Base-by-base conservation (phyloP, 176 grass and related monocot genomes). In the Thinopyrum elongatum region DNA sequence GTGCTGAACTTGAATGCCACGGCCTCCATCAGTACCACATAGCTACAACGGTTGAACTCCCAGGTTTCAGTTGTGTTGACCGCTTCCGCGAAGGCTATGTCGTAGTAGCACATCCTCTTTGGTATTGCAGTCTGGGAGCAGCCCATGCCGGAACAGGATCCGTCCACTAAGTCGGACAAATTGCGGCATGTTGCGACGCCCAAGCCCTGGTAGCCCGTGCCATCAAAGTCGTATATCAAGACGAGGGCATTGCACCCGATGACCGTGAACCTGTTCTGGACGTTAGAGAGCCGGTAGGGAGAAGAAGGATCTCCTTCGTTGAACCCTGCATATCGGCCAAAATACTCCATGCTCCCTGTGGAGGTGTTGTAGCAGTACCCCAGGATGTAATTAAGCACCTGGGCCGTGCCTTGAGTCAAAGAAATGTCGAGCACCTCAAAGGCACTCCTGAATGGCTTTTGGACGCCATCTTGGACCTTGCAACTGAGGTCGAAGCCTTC, bases 251-350 rank as follows among this genome's bases (percentile, higher is more conserved):
- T 14, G 80, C 84, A 85, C 0, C 94, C 94, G 1, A 91, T 84
- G 11, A 62, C 74, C 0, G 85, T 91, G 53, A 93, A 93, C 84
- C 70, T 96, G 39, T 96, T 96, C 2, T 34, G 14, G 21, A 17
- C 31, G 14, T 46, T 41, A 0, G 89, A 91, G 33, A 93, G 67
- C 33, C 36, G 62, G 2, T 27, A 93, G 1, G 86, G 86, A 1
- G 61, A 2, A 25, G 70, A 72, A 8, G 36, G 0, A 26, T 2
- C 70, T 39, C 36, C 11, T 10, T 0, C 51, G 6, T 73, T 2
- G 1, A 27, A 72, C 22, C 0, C 13, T 42, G 3, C 3, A 6
- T 1, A 0, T 0, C 19, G 13, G 23, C 4, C 19, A 1, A 6
- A 0, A 42, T 42, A 26, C 1, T 72, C 68, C 85, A 81, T 81